Evolutionary conservation across 2,329 filamentous ascomycete genomes (phyloP), one percentile per base, ranked within the genome.

Genomic region (Aspergillus jensenii): DNA sequence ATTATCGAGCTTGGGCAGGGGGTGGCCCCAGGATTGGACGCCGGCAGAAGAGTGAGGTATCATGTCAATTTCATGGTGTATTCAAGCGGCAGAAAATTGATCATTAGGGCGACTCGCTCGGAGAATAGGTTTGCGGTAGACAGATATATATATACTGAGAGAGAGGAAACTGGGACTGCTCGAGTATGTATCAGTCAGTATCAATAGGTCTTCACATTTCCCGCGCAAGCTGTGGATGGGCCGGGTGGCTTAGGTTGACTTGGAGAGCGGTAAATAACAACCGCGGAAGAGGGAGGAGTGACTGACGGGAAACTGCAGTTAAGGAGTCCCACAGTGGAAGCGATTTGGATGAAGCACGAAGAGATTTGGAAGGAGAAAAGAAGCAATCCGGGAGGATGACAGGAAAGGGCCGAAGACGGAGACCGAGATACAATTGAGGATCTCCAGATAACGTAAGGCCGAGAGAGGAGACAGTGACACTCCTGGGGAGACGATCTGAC

Each of bases 1-100:
- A 60, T 64, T 69, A 66, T 72, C 71, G 58, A 69, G 61, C 56
- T 67, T 55, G 59, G 69, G 70, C 62, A 69, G 64, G 58, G 70
- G 69, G 56, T 71, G 70, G 58, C 69, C 71, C 73, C 71, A 74
- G 56, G 69, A 62, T 70, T 76, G 74, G 66, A 71, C 69, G 66
- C 72, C 72, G 65, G 70, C 70, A 59, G 73, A 75, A 62, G 74
- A 66, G 71, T 74, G 70, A 59, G 74, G 71, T 62, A 74, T 76
- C 74, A 77, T 77, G 66, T 70, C 69, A 68, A 67, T 66, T 56
- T 70, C 71, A 77, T 76, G 67, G 65, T 72, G 69, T 71, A 65
- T 66, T 53, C 64, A 59, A 62, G 62, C 60, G 59, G 56, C 47
- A 56, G 54, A 53, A 62, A 62, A 59, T 54, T 60, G 65, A 60